Percentiles rank a stretch among this genome's conserved stretches.
Evolutionary conservation across 148 eudicot species (phyloP).

Genomic region (Heliamphora exappendiculata): DNA sequence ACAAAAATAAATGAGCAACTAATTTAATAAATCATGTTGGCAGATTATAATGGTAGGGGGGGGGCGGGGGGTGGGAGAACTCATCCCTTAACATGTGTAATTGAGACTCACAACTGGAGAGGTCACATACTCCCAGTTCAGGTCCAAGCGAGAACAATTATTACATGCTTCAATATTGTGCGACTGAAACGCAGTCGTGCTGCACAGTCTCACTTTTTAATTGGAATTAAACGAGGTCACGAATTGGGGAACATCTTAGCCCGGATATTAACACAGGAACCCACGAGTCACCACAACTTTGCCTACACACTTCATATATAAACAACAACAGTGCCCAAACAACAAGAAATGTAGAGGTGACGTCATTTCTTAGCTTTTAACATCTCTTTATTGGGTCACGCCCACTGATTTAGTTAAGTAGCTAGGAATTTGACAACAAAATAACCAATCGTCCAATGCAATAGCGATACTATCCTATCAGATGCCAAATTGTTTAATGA

Average conservation of each 20-base stretch:
- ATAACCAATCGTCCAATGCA: background rate
- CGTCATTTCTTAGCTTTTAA: background rate
- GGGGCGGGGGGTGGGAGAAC: background rate
- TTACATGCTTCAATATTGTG: slow-evolving; percentile 9
- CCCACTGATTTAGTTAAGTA: background rate
- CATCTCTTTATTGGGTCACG: background rate
- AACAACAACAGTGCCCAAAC: no score
- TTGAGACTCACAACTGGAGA: background rate
- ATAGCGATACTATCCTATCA: background rate
- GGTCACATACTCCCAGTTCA: background rate
- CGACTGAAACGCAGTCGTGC: background rate
- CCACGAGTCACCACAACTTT: no score
- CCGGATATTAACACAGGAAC: background rate
- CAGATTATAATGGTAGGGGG: background rate
- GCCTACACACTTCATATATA: no score
- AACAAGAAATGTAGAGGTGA: background rate
- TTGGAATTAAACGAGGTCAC: background rate
- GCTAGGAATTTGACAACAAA: background rate
- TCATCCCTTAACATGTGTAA: background rate
- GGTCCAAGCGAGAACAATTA: slow-evolving; percentile 1
- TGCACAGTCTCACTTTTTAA: background rate
- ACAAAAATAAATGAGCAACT: background rate
- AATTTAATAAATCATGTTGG: background rate
- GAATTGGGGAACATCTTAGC: background rate
- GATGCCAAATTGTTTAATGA: background rate